phyloP scores from a whole-genome alignment of 805 yeast genomes.

The Hanseniaspora opuntiae region DNA sequence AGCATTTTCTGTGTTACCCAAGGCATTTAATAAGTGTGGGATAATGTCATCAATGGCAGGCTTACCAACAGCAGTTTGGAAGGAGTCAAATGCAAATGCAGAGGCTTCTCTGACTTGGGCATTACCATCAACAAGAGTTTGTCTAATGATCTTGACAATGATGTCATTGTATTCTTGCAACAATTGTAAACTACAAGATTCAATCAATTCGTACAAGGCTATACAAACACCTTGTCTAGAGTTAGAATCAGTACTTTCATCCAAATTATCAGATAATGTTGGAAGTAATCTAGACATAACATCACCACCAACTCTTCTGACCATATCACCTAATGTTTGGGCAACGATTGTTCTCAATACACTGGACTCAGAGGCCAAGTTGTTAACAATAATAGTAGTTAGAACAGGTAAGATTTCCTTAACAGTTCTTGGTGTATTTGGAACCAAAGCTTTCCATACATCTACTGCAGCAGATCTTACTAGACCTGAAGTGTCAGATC shows the following conservation, averaged over 20 bases:
- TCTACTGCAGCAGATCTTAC: slow-evolving; percentile 85
- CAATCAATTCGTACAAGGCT: slow-evolving; percentile 75
- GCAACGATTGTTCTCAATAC: slow-evolving; percentile 80
- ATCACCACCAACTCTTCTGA: slow-evolving; percentile 80
- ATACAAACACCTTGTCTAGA: slow-evolving; percentile 93
- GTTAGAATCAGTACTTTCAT: slow-evolving; percentile 52
- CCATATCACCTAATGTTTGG: slow-evolving; percentile 84
- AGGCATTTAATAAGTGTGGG: slow-evolving; percentile 64
- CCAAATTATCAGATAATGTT: slow-evolving; percentile 54
- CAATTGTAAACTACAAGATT: slow-evolving; percentile 51
- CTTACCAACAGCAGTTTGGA: slow-evolving; percentile 71
- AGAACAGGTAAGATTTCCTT: slow-evolving; percentile 82
- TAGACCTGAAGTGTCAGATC: slow-evolving; percentile 76
- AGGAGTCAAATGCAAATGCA: slow-evolving; percentile 76
- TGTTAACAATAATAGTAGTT: slow-evolving; percentile 62
- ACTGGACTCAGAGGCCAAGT: slow-evolving; percentile 71
- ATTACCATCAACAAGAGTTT: slow-evolving; percentile 63
- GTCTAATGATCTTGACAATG: slow-evolving; percentile 62
- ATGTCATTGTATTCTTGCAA: slow-evolving; percentile 50
- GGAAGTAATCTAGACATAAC: slow-evolving; percentile 78
- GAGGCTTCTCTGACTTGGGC: slow-evolving; percentile 77
- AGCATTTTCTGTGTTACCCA: slow-evolving; percentile 33
- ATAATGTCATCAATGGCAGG: slow-evolving; percentile 76
- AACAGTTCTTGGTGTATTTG: slow-evolving; percentile 88
- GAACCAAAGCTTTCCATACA: slow-evolving; percentile 92